Evolutionary conservation across 116 monocot genomes (phyloP).

Genomic region (Phalaenopsis hybrid): DNA sequence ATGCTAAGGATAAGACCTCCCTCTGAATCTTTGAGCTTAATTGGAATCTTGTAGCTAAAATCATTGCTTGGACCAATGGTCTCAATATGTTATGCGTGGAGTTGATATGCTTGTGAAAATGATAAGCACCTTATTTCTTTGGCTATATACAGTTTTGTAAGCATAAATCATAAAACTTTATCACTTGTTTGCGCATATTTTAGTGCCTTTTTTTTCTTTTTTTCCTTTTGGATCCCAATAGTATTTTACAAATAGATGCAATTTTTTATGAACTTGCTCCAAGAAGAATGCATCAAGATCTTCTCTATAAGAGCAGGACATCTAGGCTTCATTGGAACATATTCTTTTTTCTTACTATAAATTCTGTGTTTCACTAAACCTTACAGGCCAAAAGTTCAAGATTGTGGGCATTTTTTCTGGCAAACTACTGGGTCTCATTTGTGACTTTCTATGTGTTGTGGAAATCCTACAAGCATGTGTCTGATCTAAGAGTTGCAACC

Average conservation of each 20-base stretch:
- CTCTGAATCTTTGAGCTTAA: too few relatives aligned
- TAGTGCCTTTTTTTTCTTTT: too few relatives aligned
- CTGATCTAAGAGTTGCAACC: conserved; percentile 56
- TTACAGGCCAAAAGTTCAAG: conserved; percentile 48
- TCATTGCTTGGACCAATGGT: too few relatives aligned
- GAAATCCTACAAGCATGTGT: conserved; percentile 82
- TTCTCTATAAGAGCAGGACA: background rate
- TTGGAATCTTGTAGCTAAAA: too few relatives aligned
- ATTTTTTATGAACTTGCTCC: background rate
- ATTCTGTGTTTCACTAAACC: conserved; percentile 10
- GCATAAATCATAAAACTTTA: background rate
- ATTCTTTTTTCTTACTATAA: background rate
- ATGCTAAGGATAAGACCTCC: too few relatives aligned
- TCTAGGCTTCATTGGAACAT: background rate
- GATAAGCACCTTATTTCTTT: too few relatives aligned
- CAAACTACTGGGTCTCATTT: conserved; percentile 80
- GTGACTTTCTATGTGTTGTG: conserved; percentile 62
- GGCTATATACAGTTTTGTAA: background rate
- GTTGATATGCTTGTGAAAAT: too few relatives aligned
- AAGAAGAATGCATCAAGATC: background rate
- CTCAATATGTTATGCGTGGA: too few relatives aligned
- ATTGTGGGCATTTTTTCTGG: conserved; percentile 72
- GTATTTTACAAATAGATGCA: background rate
- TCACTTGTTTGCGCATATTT: background rate
- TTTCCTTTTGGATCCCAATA: background rate